Conservation (phyloP, 306 rosid genomes). For the Crotalaria pallida region DNA sequence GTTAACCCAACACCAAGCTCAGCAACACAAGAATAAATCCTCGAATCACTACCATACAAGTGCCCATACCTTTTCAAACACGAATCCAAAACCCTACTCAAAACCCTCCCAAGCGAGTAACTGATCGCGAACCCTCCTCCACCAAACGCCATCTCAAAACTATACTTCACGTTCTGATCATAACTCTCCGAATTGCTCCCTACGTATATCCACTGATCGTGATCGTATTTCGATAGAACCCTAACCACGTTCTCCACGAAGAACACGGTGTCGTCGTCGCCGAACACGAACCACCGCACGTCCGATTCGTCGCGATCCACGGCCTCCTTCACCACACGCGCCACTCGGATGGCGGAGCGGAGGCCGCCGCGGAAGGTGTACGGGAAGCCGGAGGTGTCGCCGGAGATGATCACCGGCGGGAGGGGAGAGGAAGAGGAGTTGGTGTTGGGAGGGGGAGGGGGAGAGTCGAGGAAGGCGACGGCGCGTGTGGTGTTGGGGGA, state of each 20-base stretch:
- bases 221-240: conserved; percentile 65
- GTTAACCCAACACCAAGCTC: conserved; percentile 84
- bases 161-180: conserved; percentile 55
- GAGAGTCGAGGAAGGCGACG: conserved; percentile 58
- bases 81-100: conserved; percentile 75
- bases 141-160: conserved; percentile 89
- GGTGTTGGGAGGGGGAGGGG: background rate
- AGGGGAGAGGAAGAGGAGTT: background rate
- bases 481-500: conserved; percentile 53
- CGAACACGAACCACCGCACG: conserved; percentile 89
- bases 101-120: conserved; percentile 56
- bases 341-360: conserved; percentile 85
- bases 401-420: conserved; percentile 54
- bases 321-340: conserved; percentile 71
- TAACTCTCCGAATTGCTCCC: conserved; percentile 85
- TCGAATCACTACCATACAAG: conserved; percentile 86
- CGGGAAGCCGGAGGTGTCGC: conserved; percentile 55
- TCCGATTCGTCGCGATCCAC: conserved; percentile 62
- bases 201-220: conserved; percentile 61
- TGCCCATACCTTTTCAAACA: conserved; percentile 74
- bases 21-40: conserved; percentile 74
- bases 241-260: conserved; percentile 73
- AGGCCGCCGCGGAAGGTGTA: conserved; percentile 62
- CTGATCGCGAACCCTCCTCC: conserved; percentile 94
- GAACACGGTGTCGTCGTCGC: conserved; percentile 89